Conservation (phyloP, 2,329 filamentous ascomycete genomes). For the Neonectria coccinea region DNA sequence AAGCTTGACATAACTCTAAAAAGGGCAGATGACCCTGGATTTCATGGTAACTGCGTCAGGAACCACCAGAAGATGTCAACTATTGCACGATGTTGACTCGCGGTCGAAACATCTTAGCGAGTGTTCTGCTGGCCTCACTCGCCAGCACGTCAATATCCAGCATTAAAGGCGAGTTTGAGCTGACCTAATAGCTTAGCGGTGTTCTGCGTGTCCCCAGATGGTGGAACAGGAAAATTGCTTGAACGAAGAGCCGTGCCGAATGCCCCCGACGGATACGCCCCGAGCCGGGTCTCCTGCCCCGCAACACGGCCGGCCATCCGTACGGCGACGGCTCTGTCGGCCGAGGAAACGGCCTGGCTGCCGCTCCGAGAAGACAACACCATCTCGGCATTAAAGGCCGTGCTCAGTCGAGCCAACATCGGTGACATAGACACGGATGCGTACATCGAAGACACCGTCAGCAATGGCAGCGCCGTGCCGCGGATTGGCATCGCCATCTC, state of each 20-base stretch:
- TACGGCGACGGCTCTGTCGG: conserved; percentile 16
- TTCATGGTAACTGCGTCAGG: neutral
- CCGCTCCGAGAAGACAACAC: conserved; percentile 74
- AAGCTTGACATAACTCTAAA: no score
- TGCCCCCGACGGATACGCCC: conserved; percentile 30
- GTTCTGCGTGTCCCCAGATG: neutral
- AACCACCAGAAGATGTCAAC: neutral
- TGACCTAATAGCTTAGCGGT: neutral
- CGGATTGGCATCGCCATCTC: conserved; percentile 78
- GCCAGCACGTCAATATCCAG: neutral
- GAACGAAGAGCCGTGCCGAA: conserved; percentile 13
- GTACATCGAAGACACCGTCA: conserved; percentile 74
- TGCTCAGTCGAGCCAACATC: conserved; percentile 77
- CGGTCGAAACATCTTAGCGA: neutral
- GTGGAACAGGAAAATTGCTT: neutral
- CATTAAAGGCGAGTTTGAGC: neutral
- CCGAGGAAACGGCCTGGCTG: conserved; percentile 67
- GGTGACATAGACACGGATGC: conserved; percentile 73
- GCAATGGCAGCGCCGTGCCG: conserved; percentile 69
- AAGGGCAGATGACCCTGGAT: neutral
- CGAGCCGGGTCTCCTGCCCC: conserved; percentile 23
- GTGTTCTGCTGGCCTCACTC: neutral
- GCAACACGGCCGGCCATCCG: conserved; percentile 19
- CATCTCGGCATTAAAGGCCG: conserved; percentile 74
- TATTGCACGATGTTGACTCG: neutral